Evolutionary conservation across 257 asterid species (phyloP), one percentile per base, ranked within the genome.

Genomic region (Cruciata laevipes): DNA sequence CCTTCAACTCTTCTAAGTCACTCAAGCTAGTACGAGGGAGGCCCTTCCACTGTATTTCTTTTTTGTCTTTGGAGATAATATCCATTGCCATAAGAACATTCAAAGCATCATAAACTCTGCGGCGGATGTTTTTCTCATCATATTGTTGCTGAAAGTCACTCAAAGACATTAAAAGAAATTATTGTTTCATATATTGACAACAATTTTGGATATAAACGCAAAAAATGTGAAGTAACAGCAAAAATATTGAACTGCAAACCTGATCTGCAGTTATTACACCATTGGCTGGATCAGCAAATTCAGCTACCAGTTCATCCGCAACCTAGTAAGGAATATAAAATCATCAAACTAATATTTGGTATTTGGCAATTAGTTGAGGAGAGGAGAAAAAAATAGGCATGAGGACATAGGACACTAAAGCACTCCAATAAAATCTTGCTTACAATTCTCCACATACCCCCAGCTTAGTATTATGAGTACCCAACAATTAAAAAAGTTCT

Each of bases 61-160:
- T 93, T 78, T 93, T 93, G 76, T 93, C 97, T 81, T 90, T 94
- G 35, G 99, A 90, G 74, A 94, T 90, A 57, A 94, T 90, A 82
- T 90, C 99, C 99, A 94, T 94, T 13, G 99, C 99, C 99, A 94
- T 94, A 70, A 94, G 86, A 75, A 94, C 99, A 69, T 94, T 94
- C 68, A 94, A 74, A 71, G 97, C 99, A 78, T 94, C 99, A 71
- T 90, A 94, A 21, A 94, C 99, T 79, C 99, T 83, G 51, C 99
- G 92, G 14, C 99, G 87, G 65, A 94, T 94, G 71, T 94, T 94
- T 77, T 94, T 94, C 90, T 94, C 99, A 64, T 94, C 99, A 69
- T 94, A 94, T 78, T 88, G 99, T 87, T 90, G 95, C 97, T 94
- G 97, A n/a, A 61, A 67, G 51, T 66, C 60, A 65, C 11, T 44